Evolutionary conservation across 1,139 yeast genomes (phyloP), one percentile per base, ranked within the genome.

Genomic region (Candida mesenterica): DNA sequence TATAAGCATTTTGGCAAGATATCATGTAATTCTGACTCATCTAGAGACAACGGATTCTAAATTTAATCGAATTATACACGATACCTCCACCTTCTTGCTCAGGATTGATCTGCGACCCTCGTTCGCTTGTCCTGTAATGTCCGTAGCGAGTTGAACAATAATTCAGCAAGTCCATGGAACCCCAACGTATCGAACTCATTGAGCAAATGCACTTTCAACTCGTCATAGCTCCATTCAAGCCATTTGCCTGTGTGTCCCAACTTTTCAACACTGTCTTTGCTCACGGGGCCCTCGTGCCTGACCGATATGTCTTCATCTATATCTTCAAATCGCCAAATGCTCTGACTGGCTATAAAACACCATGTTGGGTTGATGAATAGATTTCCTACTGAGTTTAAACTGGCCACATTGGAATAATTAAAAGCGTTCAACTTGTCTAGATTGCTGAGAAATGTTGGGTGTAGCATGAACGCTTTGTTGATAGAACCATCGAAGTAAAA

Each of bases 361-460:
- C 79, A 74, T 2, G 79, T 64, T 0, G 88, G 82, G 17, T 77
- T 64, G 36, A 77, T 72, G 39, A 78, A 71, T 0, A 83, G 39
- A 31, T 77, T 70, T 26, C 80, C 83, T 3, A 71, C 53, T 9
- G 65, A 54, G 25, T 62, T 58, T 20, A 37, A 32, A 15, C 46
- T 42, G 5, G 55, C 47, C 31, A 59, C 37, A 22, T 41, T 50
- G 2, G 58, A 53, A 37, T 48, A 54, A 25, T 48, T 52, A 38
- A 55, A 60, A 5, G 50, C 44, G 31, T 40, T 39, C 31, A 73
- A 62, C 6, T 70, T 62, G 4, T 65, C 60, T 15, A 77, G 40
- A 26, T 57, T 62, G 10, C 57, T 49, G 2, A 68, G 46, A 23
- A 76, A 61, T 1, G 51, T 46, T 1, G 65, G 59, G 14, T 68